These are phyloP conservation scores for Glycine tomentella DNA, from an alignment of 306 rosid species.

Conservation along the genomic window DNA sequence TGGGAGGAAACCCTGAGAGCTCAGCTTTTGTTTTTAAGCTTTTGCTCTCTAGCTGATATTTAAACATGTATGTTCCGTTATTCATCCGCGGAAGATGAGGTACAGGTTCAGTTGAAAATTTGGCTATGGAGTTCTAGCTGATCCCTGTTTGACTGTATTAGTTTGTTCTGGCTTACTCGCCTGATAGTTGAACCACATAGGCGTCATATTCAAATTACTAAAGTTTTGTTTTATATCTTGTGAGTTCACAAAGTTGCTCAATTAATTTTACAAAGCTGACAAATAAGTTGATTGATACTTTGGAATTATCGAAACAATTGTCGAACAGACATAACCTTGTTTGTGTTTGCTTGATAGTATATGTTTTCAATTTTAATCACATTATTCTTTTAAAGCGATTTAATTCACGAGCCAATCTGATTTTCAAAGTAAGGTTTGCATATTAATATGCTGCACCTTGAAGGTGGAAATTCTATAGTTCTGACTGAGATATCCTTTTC, in stretches of 20 bases:
- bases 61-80: neutral
- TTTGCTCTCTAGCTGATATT: slow-evolving; percentile 23
- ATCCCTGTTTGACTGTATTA: slow-evolving; percentile 14
- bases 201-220: neutral
- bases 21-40: neutral
- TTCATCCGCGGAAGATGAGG: slow-evolving; percentile 35
- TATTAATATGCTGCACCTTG: too few relatives aligned
- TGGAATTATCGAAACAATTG: slow-evolving; percentile 24
- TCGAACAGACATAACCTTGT: neutral
- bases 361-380: slow-evolving; percentile 12
- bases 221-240: slow-evolving; percentile 6
- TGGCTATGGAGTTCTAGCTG: slow-evolving; percentile 12
- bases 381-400: neutral
- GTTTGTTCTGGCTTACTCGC: neutral
- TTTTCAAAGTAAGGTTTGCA: neutral
- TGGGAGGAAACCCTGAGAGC: slow-evolving; percentile 40
- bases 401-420: neutral
- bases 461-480: neutral
- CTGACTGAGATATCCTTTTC: neutral
- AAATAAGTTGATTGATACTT: slow-evolving; percentile 21
- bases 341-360: slow-evolving; percentile 8
- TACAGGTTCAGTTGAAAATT: slow-evolving; percentile 44
- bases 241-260: neutral
- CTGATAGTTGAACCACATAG: slow-evolving; percentile 21
- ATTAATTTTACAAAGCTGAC: slow-evolving; percentile 17